Evolutionary conservation across 305 asterid species (phyloP).

Genomic region (Solanum hybrid): DNA sequence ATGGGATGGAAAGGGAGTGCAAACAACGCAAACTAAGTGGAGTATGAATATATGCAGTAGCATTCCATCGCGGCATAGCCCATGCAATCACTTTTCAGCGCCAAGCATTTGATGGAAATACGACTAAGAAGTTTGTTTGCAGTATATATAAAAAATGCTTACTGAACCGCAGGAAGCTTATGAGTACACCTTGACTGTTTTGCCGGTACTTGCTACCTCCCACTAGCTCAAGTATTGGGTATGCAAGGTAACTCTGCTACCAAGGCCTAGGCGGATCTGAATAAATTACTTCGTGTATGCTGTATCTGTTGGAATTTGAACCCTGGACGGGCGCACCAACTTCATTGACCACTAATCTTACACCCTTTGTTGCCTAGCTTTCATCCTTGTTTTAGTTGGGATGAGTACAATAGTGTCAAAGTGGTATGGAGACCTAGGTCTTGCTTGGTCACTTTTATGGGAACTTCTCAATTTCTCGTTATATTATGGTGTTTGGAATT

Average conservation of each 20-base stretch:
- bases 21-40: neutral
- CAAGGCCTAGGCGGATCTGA: neutral
- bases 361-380: neutral
- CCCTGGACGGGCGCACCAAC: neutral
- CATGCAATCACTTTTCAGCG: neutral
- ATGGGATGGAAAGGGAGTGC: neutral
- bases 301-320: neutral
- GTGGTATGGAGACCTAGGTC: neutral
- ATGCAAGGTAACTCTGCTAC: neutral
- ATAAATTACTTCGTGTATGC: neutral
- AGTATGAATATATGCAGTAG: neutral
- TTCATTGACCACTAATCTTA: neutral
- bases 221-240: neutral
- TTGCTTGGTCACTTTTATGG: neutral
- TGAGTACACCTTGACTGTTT: neutral
- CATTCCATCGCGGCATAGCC: neutral
- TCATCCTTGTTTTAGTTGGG: neutral
- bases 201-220: neutral
- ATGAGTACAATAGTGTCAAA: neutral
- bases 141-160: neutral
- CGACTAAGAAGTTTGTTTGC: neutral
- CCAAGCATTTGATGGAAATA: neutral
- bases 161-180: neutral
- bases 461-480: neutral
- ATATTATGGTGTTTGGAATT: neutral